phyloP scores from a whole-genome alignment of 345 rosid genomes.

The Lepidium sativum region DNA sequence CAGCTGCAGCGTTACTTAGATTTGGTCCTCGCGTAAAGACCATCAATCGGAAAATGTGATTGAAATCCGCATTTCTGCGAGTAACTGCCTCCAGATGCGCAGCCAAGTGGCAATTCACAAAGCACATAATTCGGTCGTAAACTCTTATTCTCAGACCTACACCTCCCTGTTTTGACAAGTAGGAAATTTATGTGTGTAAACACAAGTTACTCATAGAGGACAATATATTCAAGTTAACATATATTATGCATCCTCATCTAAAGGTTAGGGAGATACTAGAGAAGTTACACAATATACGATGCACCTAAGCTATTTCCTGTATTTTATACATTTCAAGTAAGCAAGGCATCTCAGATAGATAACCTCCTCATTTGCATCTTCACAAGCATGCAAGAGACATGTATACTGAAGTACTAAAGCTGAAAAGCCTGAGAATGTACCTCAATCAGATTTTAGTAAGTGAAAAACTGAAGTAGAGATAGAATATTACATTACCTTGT shows the following conservation, averaged over 20 bases:
- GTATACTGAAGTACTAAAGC: not conserved
- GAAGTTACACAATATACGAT: not conserved
- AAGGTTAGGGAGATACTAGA: not conserved
- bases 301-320: not conserved
- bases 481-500: slow-evolving; percentile 45
- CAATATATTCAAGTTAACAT: not conserved
- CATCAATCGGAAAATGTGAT: slow-evolving; percentile 63
- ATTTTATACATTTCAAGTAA: not conserved
- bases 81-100: slow-evolving; percentile 82
- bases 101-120: slow-evolving; percentile 77
- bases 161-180: slow-evolving; percentile 50
- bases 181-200: not conserved
- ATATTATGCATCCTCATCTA: not conserved
- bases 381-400: not conserved
- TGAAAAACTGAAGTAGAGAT: not conserved
- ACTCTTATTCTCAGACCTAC: slow-evolving; percentile 81
- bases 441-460: not conserved
- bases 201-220: not conserved
- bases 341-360: not conserved
- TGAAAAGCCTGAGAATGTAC: not conserved
- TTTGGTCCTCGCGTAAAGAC: slow-evolving; percentile 46
- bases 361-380: not conserved
- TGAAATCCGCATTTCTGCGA: slow-evolving; percentile 70
- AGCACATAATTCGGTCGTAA: slow-evolving; percentile 67
- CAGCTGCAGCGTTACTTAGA: slow-evolving; percentile 47